Percentiles rank a stretch among this genome's conserved stretches.
Evolutionary conservation across 768 basidiomycete species (phyloP).

Genomic region (Amanita pallidorosea): DNA sequence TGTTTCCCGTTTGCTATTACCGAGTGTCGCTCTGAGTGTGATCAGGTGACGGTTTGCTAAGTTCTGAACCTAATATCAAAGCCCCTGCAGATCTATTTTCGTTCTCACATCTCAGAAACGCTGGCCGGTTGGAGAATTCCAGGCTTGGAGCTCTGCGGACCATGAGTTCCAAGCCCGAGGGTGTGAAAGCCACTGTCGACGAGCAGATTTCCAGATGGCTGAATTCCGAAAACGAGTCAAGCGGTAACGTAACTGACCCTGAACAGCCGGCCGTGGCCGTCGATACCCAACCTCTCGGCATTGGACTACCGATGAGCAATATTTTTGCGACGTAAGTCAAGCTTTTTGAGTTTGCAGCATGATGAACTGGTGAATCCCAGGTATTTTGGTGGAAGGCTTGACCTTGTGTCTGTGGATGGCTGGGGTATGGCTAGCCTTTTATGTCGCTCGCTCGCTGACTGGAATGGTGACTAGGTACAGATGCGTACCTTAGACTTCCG

Average conservation of each 20-base stretch:
- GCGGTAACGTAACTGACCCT: constrained; percentile 19
- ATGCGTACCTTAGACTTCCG: constrained; percentile 72
- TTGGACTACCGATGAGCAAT: constrained; percentile 83
- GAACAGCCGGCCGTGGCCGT: constrained; percentile 35
- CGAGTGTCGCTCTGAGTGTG: constrained; percentile 7
- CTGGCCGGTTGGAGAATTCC: constrained; percentile 53
- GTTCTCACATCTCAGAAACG: constrained; percentile 79
- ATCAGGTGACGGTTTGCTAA: constrained; percentile 62
- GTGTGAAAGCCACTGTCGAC: constrained; percentile 67
- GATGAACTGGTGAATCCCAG: constrained; percentile 20
- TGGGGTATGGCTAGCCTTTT: constrained; percentile 46
- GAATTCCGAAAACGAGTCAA: constrained; percentile 8
- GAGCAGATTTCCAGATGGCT: constrained; percentile 60
- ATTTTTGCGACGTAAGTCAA: constrained; percentile 66
- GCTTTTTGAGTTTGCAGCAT: neutral
- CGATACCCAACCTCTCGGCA: constrained; percentile 58
- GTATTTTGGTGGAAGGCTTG: constrained; percentile 76
- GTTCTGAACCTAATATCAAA: constrained; percentile 34
- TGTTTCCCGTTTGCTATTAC: neutral
- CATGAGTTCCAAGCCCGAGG: constrained; percentile 46
- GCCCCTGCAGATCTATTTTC: constrained; percentile 76
- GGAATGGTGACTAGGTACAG: constrained; percentile 47
- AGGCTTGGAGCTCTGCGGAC: constrained; percentile 59
- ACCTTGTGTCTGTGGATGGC: constrained; percentile 71
- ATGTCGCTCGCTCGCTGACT: neutral